phyloP scores from a whole-genome alignment of 306 rosid species.

The Sphenostylis stenocarpa region DNA sequence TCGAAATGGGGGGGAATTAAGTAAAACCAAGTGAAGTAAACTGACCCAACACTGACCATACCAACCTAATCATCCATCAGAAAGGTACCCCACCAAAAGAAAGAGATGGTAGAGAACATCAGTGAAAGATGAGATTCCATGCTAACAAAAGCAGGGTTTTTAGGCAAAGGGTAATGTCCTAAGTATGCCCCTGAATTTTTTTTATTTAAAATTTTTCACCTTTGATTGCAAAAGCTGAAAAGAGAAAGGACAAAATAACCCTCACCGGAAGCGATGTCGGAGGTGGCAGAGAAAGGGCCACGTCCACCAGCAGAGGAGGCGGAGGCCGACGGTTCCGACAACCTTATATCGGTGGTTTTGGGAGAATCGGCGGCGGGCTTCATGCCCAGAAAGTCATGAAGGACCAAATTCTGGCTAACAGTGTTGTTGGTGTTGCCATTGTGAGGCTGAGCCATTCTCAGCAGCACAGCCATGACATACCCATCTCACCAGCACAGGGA shows the following conservation, averaged over 20 bases:
- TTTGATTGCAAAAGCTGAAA: not conserved
- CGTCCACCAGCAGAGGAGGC: conserved; percentile 66
- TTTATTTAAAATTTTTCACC: not conserved
- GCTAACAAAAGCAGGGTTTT: not conserved
- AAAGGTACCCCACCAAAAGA: conserved; percentile 26
- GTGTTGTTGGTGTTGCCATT: conserved; percentile 36
- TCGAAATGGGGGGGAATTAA: not conserved
- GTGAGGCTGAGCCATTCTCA: conserved; percentile 61
- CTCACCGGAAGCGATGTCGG: conserved; percentile 85
- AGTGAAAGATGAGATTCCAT: conserved; percentile 26
- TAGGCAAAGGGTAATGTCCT: not conserved
- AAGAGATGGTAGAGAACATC: not conserved
- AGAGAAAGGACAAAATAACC: not conserved
- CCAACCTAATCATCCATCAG: conserved; percentile 37
- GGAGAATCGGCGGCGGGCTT: conserved; percentile 49
- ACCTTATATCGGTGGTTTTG: conserved; percentile 50
- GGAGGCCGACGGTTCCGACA: conserved; percentile 47
- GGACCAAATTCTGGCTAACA: conserved; percentile 41
- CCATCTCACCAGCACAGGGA: conserved; percentile 28
- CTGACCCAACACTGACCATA: conserved; percentile 37
- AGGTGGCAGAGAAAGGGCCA: conserved; percentile 72
- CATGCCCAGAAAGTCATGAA: conserved; percentile 89
- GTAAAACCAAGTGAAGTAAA: conserved; percentile 24
- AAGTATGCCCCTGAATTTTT: not conserved
- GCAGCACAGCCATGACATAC: conserved; percentile 46